Percentiles rank a stretch among this genome's conserved stretches.
Conservation (phyloP, 768 basidiomycete species). For the Rhodotorula sphaerocarpa region DNA sequence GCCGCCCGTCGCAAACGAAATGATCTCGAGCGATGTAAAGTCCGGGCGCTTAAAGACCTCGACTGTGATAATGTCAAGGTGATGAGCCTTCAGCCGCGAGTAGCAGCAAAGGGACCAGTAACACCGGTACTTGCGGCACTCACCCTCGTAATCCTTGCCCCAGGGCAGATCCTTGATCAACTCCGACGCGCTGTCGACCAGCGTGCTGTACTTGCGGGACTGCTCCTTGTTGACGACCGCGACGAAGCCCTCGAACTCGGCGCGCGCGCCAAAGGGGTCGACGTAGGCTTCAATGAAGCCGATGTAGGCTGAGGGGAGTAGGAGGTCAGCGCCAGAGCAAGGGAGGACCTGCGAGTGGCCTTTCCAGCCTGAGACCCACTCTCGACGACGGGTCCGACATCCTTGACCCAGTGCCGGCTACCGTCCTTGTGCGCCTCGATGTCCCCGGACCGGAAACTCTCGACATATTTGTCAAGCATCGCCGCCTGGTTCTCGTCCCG, state of each 20-base stretch:
- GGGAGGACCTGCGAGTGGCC: too few species aligned
- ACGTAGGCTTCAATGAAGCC: conserved; percentile 54
- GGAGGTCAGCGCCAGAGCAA: not conserved
- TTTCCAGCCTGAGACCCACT: conserved; percentile 38
- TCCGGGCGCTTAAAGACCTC: conserved; percentile 72
- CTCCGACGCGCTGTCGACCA: conserved; percentile 68
- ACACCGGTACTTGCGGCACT: too few species aligned
- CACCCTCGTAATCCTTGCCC: conserved; percentile 48
- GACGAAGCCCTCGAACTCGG: conserved; percentile 72
- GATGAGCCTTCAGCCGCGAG: too few species aligned
- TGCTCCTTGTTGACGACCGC: conserved; percentile 56
- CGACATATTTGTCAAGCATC: conserved; percentile 70
- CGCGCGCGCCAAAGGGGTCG: conserved; percentile 81
- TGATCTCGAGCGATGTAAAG: conserved; percentile 67
- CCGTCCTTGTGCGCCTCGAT: conserved; percentile 71
- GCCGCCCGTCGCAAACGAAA: conserved; percentile 77
- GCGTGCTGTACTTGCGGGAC: conserved; percentile 67
- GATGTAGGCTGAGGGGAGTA: not conserved
- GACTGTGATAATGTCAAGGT: conserved; percentile 42
- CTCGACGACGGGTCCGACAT: conserved; percentile 77
- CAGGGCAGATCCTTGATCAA: conserved; percentile 75
- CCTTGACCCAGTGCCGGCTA: conserved; percentile 69
- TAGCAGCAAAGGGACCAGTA: too few species aligned
- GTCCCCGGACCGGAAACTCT: conserved; percentile 70
- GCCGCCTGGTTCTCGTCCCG: conserved; percentile 63